Percentiles rank a stretch among this genome's conserved stretches.
Evolutionary conservation across 768 basidiomycete genomes (phyloP).

Genomic region (Asterophora parasitica): DNA sequence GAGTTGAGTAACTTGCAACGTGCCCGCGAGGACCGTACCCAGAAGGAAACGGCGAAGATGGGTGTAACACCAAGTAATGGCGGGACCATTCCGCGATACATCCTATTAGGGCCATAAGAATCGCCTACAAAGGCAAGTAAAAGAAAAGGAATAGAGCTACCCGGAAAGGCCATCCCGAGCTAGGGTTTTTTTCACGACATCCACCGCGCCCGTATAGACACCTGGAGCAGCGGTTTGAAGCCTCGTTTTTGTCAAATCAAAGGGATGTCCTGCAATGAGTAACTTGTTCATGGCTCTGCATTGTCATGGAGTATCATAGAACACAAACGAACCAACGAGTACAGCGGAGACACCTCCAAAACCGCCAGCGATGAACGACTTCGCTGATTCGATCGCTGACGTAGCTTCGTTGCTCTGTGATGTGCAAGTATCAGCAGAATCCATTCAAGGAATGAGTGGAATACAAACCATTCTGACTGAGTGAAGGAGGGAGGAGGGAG

Average conservation of each 20-base stretch:
- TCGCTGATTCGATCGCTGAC: constrained; percentile 41
- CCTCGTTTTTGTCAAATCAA: constrained; percentile 95
- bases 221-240: constrained; percentile 90
- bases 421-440: neutral
- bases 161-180: constrained; percentile 89
- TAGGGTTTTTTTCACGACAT: constrained; percentile 88
- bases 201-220: constrained; percentile 85
- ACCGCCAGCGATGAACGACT: constrained; percentile 92
- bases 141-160: constrained; percentile 37
- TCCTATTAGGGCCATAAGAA: constrained; percentile 31
- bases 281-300: neutral
- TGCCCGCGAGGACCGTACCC: constrained; percentile 51
- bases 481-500: neutral
- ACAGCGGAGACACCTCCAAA: constrained; percentile 87
- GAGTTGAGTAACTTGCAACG: neutral
- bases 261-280: constrained; percentile 75
- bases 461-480: constrained; percentile 13
- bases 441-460: neutral
- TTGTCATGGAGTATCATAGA: neutral
- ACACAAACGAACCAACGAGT: constrained; percentile 68
- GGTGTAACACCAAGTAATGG: constrained; percentile 94
- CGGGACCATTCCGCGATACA: constrained; percentile 92
- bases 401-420: constrained; percentile 33
- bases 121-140: neutral
- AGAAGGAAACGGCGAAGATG: constrained; percentile 97